These are phyloP conservation scores for Allium sativum DNA, from an alignment of 106 monocot species.

Conservation along the genomic window DNA sequence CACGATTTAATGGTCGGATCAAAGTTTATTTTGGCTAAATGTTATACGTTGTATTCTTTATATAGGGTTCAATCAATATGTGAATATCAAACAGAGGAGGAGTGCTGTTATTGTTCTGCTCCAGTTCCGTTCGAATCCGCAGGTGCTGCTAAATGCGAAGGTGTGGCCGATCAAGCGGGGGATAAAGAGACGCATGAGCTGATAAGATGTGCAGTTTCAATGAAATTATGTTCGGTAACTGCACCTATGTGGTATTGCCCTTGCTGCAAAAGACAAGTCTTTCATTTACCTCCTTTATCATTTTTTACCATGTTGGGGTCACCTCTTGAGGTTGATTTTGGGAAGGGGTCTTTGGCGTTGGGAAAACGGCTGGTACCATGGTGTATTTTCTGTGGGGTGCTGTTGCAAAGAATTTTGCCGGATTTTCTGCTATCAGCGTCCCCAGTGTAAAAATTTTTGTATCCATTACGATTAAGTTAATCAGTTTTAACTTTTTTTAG, in stretches of 20 bases:
- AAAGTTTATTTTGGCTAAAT: not conserved
- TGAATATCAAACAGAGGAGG: constrained; percentile 28
- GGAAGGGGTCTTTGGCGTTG: not conserved
- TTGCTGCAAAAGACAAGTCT: constrained; percentile 49
- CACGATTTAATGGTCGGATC: too few relatives aligned
- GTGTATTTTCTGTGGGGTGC: constrained; percentile 79
- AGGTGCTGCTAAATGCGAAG: constrained; percentile 46
- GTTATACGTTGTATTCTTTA: not conserved
- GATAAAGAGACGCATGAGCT: constrained; percentile 41
- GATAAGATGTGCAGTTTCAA: constrained; percentile 58
- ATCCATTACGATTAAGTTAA: not conserved
- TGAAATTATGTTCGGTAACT: constrained; percentile 38
- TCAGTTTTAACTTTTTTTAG: too few relatives aligned
- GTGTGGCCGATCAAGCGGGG: constrained; percentile 1
- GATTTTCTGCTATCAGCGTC: constrained; percentile 45
- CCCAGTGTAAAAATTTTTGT: constrained; percentile 22
- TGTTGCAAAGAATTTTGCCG: constrained; percentile 46
- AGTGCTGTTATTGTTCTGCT: constrained; percentile 56
- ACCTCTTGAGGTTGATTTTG: constrained; percentile 12
- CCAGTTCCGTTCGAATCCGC: constrained; percentile 56
- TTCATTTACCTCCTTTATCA: constrained; percentile 27
- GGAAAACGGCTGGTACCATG: constrained; percentile 11
- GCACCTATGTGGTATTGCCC: constrained; percentile 56
- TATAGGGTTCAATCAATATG: constrained; percentile 19
- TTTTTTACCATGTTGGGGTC: constrained; percentile 43